Base-by-base conservation (phyloP, 768 basidiomycete genomes). In the Phylloporus arenicola region DNA sequence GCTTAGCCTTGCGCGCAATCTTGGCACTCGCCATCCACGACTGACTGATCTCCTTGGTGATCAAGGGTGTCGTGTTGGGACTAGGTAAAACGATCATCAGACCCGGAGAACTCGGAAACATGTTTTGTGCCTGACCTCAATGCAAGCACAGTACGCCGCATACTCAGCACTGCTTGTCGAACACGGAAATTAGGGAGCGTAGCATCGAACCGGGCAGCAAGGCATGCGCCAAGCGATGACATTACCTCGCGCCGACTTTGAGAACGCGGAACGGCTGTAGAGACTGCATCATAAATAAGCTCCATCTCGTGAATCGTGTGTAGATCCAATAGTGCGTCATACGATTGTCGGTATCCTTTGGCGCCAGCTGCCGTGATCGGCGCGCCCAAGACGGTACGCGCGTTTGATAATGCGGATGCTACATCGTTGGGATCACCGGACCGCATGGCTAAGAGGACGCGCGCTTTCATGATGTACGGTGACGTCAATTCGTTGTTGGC, bases 11-110 rank as follows among this genome's bases (percentile, higher is more conserved):
- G 30, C 96, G 76, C 30, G 96, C 96, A 49, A 93, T 92, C 65
- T 94, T 97, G n/a, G 94, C 87, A 52, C 87, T 97, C 24, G 81
- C 75, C 12, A 98, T 77, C 96, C 96, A 99, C 1, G 91, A 84
- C 42, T 79, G 77, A 3, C 92, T 87, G 33, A 94, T 83, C 57
- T 87, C 84, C 13, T 70, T 69, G 30, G 64, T 73, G n/a, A 80
- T 67, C 35, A 67, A 68, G 13, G 69, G 60, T 41, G 70, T 69
- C 24, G 71, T 64, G 17, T 38, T 37, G 25, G 61, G 39, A 41
- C 56, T 54, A 39, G 29, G 10, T 20, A 25, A 27, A 43, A 10
- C 19, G 27, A 43, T 11, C 24, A 38, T 67, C 56, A 64, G 25
- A 40, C n/a, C 30, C 47, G 22, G 9, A 27, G n/a, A 30, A 13